A percentile compares a stretch with the other conserved stretches of the same genome.
Conservation (phyloP, 1,139 yeast species). For the Candida sojae region DNA sequence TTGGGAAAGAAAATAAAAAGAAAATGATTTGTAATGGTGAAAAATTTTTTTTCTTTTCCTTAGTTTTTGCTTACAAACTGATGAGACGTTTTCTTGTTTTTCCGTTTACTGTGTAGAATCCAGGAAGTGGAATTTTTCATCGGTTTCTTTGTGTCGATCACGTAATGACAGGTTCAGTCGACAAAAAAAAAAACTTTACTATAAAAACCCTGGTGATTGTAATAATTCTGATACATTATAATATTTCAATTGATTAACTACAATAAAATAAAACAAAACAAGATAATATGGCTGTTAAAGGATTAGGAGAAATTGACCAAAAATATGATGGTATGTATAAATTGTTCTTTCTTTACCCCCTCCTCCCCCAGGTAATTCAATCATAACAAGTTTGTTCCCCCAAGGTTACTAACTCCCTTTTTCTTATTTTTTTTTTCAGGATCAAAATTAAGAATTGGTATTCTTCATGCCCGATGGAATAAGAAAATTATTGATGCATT, state of each 20-base stretch:
- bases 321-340: conserved; percentile 58
- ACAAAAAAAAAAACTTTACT: not conserved
- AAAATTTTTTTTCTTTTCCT: conserved; percentile 1
- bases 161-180: too few relatives aligned
- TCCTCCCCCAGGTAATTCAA: too few relatives aligned
- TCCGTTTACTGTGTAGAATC: not conserved
- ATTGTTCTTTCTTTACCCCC: not conserved
- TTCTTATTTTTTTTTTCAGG: conserved; percentile 27
- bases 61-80: not conserved
- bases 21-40: not conserved
- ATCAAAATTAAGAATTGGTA: conserved; percentile 69
- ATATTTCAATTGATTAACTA: not conserved
- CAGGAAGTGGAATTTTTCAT: too few relatives aligned
- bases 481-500: conserved; percentile 71
- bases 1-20: not conserved
- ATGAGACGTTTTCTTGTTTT: not conserved
- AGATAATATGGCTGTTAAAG: conserved; percentile 68
- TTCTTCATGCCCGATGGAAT: conserved; percentile 97
- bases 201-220: not conserved
- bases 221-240: too few relatives aligned
- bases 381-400: too few relatives aligned
- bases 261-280: not conserved
- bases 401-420: not conserved
- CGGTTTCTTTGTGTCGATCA: too few relatives aligned
- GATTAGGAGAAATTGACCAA: conserved; percentile 75